Conservation (phyloP, 1,284 basidiomycete species). For the Rhodotorula sp. region DNA sequence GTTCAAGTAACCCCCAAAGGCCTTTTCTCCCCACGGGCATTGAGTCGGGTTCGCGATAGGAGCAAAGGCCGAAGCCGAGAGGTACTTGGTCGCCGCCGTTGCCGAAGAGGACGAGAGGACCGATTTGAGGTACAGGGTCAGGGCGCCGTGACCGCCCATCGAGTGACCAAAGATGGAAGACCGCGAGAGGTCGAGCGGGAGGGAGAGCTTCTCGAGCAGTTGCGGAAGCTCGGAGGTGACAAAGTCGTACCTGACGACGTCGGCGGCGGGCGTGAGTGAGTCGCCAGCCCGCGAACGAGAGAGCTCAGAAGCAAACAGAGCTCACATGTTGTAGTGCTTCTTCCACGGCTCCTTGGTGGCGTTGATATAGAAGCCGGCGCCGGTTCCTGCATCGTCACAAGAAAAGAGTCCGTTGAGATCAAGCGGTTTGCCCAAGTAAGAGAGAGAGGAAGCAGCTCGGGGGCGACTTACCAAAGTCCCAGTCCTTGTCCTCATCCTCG, state of each 20-base stretch:
- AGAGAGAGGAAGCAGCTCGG: not conserved
- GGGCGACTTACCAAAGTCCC: slow-evolving; percentile 59
- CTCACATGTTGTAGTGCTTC: slow-evolving; percentile 82
- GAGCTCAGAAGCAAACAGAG: not conserved
- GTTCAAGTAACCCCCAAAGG: slow-evolving; percentile 82
- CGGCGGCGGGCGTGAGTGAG: not conserved
- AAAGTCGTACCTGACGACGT: slow-evolving; percentile 56
- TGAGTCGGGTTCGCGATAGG: slow-evolving; percentile 86
- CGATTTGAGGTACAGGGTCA: slow-evolving; percentile 80
- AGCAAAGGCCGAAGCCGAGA: slow-evolving; percentile 88
- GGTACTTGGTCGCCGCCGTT: slow-evolving; percentile 62
- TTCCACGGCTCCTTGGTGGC: slow-evolving; percentile 76
- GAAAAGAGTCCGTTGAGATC: not conserved
- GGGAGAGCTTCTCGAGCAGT: slow-evolving; percentile 65
- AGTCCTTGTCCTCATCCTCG: slow-evolving; percentile 76
- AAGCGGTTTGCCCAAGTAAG: not conserved
- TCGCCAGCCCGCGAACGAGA: too few relatives aligned
- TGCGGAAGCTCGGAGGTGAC: slow-evolving; percentile 77
- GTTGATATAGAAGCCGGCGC: slow-evolving; percentile 90
- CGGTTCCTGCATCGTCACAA: slow-evolving; percentile 48
- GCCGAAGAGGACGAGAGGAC: slow-evolving; percentile 57
- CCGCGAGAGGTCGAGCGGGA: slow-evolving; percentile 63
- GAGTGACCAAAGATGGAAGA: slow-evolving; percentile 74
- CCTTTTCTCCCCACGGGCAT: slow-evolving; percentile 89
- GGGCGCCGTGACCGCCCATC: slow-evolving; percentile 61